Conservation (phyloP, 345 rosid species). For the Aurinia saxatilis region DNA sequence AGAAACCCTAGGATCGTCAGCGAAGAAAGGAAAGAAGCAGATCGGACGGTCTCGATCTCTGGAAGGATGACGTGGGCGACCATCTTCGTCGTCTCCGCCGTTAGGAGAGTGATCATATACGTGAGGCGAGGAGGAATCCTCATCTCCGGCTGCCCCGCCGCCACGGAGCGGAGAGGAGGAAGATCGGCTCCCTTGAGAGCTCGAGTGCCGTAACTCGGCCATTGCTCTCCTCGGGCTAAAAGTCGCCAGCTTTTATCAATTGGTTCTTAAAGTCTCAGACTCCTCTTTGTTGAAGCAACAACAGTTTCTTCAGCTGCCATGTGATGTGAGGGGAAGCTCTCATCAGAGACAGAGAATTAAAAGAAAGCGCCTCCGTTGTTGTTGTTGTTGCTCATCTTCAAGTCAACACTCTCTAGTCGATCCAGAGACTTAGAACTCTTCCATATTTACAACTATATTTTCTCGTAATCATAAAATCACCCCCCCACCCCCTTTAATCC, state of each 20-base stretch:
- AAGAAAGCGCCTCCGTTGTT: too few species aligned
- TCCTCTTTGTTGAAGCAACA: not conserved
- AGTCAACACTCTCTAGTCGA: constrained; percentile 17
- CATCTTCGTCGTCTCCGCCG: constrained; percentile 44
- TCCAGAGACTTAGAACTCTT: not conserved
- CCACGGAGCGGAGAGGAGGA: constrained; percentile 78
- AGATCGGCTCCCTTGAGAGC: constrained; percentile 80
- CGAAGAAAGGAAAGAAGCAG: constrained; percentile 50
- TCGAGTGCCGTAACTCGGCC: constrained; percentile 96
- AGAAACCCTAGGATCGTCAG: constrained; percentile 80
- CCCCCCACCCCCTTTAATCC: too few species aligned
- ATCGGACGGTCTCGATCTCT: constrained; percentile 85
- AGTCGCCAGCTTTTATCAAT: constrained; percentile 40
- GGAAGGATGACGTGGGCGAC: constrained; percentile 43
- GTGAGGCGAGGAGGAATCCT: constrained; percentile 75
- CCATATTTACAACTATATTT: not conserved
- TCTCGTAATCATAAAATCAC: too few species aligned
- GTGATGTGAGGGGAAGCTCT: constrained; percentile 13
- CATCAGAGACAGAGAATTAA: too few species aligned
- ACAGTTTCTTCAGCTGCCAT: constrained; percentile 23
- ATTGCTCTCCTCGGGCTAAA: constrained; percentile 68
- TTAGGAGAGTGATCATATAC: constrained; percentile 42
- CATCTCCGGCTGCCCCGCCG: constrained; percentile 42
- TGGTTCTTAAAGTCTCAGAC: not conserved
- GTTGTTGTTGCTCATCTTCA: not conserved